Evolutionary conservation across 2,329 filamentous ascomycete species (phyloP), one percentile per base, ranked within the genome.

Genomic region (Incumbomyces lentus): DNA sequence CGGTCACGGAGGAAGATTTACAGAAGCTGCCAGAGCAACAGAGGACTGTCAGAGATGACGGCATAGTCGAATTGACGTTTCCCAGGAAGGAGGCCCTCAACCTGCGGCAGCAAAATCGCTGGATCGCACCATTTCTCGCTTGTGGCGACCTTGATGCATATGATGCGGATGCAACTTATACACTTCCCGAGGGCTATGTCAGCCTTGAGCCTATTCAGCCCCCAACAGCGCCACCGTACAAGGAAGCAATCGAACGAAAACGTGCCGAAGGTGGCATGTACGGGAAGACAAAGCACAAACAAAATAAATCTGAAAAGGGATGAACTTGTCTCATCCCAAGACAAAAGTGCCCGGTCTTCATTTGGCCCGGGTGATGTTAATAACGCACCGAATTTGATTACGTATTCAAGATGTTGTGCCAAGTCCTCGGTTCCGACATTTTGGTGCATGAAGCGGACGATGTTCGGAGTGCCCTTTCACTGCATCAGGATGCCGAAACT

Each of bases 71-170:
- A 46, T 55, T 68, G 2, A 52, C 53, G 26, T 46, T 61, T 64
- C 13, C 55, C 59, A 19, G 71, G 66, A 64, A 76, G 62, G 57
- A 73, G 49, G 40, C 32, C 22, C 29, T n/a, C 7, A 31, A 26
- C 10, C 33, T 45, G 13, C 39, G 62, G 59, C 70, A 63, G 59
- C 52, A 59, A n/a, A 53, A 48, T 39, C 41, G 54, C 45, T 96
- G 90, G 88, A 90, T 96, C 56, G 88, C 89, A 2, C 88, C 90
- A 0, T 98, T 98, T 62, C 77, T 98, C 58, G 89, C 92, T n/a
- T 98, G 92, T 63, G 92, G 92, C 38, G 92, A 98, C 66, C 73
- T 98, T 44, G 93, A 88, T 18, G 82, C 86, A 10, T 98, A 89
- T 68, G 92, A 98, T 68, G 88, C 90, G 1, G 92, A 98, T 71